Evolutionary conservation across 192 early-diverging fungal species (phyloP).

Genomic region (Paraglomus occultum): DNA sequence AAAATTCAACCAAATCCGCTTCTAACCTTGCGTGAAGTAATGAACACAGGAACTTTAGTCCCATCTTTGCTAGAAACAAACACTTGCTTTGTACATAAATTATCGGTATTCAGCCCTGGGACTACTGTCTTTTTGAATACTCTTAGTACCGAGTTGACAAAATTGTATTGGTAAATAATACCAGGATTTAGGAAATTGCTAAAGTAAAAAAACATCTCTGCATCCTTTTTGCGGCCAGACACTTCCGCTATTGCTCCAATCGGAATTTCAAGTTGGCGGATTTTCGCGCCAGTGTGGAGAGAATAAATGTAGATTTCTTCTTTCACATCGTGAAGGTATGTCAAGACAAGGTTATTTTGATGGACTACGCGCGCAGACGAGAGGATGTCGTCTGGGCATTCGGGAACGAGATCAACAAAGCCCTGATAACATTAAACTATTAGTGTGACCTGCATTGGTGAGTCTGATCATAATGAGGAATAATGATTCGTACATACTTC

Average conservation of each 20-base stretch:
- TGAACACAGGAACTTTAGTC: slow-evolving; percentile 67
- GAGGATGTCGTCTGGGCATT: slow-evolving; percentile 51
- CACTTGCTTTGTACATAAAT: slow-evolving; percentile 62
- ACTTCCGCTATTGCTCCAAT: slow-evolving; percentile 49
- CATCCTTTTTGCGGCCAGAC: slow-evolving; percentile 39
- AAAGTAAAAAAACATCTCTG: slow-evolving; percentile 56
- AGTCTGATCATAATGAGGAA: not conserved
- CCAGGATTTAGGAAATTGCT: slow-evolving; percentile 58
- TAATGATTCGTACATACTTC: slow-evolving; percentile 30
- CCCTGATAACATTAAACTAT: slow-evolving; percentile 28
- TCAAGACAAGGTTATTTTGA: slow-evolving; percentile 55
- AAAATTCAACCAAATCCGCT: not conserved
- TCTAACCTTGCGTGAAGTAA: slow-evolving; percentile 52
- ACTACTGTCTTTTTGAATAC: slow-evolving; percentile 48
- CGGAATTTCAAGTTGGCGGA: slow-evolving; percentile 44
- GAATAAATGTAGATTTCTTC: slow-evolving; percentile 45
- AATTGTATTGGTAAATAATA: slow-evolving; percentile 57
- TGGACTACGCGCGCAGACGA: slow-evolving; percentile 41
- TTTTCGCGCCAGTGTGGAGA: slow-evolving; percentile 40
- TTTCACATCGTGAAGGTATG: slow-evolving; percentile 66
- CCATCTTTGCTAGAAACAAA: slow-evolving; percentile 66
- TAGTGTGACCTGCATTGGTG: not conserved
- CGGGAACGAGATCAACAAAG: slow-evolving; percentile 60
- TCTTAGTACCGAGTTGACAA: slow-evolving; percentile 37
- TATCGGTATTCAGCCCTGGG: slow-evolving; percentile 45